Conservation (phyloP, 768 basidiomycete genomes). For the Lepiota venenata region DNA sequence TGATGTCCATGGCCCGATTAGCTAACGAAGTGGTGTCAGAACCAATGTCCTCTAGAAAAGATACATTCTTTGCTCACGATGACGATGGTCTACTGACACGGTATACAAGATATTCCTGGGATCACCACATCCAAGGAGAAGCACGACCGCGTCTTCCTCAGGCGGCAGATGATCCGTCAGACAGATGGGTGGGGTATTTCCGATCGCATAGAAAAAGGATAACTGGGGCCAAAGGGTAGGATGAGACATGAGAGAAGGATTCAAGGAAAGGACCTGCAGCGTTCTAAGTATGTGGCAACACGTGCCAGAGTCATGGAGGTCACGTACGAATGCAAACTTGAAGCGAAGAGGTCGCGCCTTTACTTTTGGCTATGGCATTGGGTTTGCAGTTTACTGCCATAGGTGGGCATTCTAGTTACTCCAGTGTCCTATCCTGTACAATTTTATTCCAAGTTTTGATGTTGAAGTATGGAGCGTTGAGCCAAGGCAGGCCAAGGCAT, state of each 20-base stretch:
- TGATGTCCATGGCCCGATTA: constrained; percentile 38
- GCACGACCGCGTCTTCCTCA: constrained; percentile 42
- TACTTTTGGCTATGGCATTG: no score
- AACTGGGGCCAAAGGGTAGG: constrained; percentile 40
- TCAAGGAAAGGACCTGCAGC: no score
- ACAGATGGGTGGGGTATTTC: constrained; percentile 53
- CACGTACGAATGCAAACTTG: no score
- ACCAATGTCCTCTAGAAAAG: background rate
- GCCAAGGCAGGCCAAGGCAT: no score
- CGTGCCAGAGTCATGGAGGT: no score
- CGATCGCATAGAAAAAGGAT: constrained; percentile 53
- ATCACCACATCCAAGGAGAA: constrained; percentile 58
- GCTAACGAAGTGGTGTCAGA: constrained; percentile 14
- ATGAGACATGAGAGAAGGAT: constrained; percentile 38
- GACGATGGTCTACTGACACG: constrained; percentile 25
- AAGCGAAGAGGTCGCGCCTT: no score
- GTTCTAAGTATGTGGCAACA: no score
- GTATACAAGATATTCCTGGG: constrained; percentile 53
- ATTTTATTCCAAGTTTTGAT: no score
- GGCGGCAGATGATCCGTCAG: constrained; percentile 45
- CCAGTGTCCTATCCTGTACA: no score
- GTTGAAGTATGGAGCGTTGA: no score
- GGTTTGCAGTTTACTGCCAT: no score
- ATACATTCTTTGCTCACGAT: constrained; percentile 18
- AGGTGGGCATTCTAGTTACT: no score